phyloP scores from a whole-genome alignment of 2,329 filamentous ascomycete genomes.

The Neoascochyta sp. region DNA sequence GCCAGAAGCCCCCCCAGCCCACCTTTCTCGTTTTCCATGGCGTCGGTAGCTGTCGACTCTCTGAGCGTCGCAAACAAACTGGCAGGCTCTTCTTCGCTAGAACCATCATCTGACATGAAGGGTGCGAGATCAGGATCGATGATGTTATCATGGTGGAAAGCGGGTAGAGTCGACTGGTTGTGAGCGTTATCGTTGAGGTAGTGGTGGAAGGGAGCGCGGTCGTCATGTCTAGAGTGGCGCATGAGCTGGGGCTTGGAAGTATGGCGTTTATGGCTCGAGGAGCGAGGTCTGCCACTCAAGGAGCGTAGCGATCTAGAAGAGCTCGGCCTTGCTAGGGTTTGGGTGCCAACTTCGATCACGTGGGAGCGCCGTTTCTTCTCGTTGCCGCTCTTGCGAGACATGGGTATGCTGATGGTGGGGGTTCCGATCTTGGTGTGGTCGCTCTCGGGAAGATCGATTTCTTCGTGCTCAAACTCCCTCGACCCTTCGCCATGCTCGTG shows the following conservation, averaged over 20 bases:
- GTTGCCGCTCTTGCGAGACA: conserved; percentile 63
- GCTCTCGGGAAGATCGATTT: conserved; percentile 28
- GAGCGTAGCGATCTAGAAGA: conserved; percentile 88
- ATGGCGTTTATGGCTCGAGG: conserved; percentile 74
- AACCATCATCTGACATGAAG: conserved; percentile 92
- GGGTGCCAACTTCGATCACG: conserved; percentile 79
- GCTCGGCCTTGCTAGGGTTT: conserved; percentile 76
- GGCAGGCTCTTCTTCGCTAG: conserved; percentile 87
- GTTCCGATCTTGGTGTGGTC: conserved; percentile 47
- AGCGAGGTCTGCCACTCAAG: conserved; percentile 66
- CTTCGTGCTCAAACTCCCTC: conserved; percentile 19
- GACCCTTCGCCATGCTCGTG: conserved; percentile 33
- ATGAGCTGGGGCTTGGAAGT: conserved; percentile 84
- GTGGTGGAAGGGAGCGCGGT: conserved; percentile 83
- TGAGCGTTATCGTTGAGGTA: conserved; percentile 64
- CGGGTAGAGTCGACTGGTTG: conserved; percentile 67
- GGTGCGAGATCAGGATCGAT: conserved; percentile 94
- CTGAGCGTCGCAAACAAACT: conserved; percentile 76
- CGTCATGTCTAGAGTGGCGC: conserved; percentile 73
- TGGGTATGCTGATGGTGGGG: conserved; percentile 63
- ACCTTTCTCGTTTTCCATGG: conserved; percentile 67
- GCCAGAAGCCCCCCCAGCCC: conserved; percentile 70
- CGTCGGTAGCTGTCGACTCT: conserved; percentile 58
- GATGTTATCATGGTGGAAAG: conserved; percentile 98
- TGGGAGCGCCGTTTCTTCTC: conserved; percentile 81